phyloP scores from a whole-genome alignment of 2,329 filamentous ascomycete species.

The Alternaria hordeiaustralica region DNA sequence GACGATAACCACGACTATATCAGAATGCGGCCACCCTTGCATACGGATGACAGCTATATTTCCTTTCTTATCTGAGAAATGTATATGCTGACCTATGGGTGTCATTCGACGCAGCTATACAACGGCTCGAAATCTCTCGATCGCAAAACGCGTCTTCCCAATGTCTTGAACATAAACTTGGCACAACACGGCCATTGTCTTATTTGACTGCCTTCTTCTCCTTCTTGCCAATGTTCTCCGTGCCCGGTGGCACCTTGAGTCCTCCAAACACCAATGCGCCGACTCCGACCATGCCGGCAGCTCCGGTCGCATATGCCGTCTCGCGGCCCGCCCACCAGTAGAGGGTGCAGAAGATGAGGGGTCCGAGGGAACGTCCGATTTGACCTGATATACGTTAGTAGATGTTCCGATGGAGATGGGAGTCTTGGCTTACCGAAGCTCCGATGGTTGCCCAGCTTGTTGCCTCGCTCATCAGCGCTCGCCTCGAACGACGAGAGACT shows the following conservation, averaged over 20 bases:
- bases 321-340: slow-evolving; percentile 99
- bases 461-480: slow-evolving; percentile 77
- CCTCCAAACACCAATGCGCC: slow-evolving; percentile 72
- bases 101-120: not conserved
- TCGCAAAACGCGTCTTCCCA: not conserved
- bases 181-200: not conserved
- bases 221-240: slow-evolving; percentile 40
- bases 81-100: not conserved
- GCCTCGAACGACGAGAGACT: slow-evolving; percentile 92
- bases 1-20: not conserved
- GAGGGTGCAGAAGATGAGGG: slow-evolving; percentile 87
- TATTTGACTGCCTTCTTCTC: slow-evolving; percentile 15
- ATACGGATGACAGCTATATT: not conserved
- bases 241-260: slow-evolving; percentile 68
- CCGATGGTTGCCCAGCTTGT: slow-evolving; percentile 83
- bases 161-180: not conserved
- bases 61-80: not conserved
- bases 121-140: not conserved
- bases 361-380: slow-evolving; percentile 83
- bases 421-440: slow-evolving; percentile 58
- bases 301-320: slow-evolving; percentile 81
- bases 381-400: slow-evolving; percentile 67
- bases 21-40: not conserved
- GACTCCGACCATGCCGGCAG: slow-evolving; percentile 79
- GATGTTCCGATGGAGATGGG: not conserved